Evolutionary conservation across 2,329 filamentous ascomycete genomes (phyloP).

Genomic region (Fusarium humuli): DNA sequence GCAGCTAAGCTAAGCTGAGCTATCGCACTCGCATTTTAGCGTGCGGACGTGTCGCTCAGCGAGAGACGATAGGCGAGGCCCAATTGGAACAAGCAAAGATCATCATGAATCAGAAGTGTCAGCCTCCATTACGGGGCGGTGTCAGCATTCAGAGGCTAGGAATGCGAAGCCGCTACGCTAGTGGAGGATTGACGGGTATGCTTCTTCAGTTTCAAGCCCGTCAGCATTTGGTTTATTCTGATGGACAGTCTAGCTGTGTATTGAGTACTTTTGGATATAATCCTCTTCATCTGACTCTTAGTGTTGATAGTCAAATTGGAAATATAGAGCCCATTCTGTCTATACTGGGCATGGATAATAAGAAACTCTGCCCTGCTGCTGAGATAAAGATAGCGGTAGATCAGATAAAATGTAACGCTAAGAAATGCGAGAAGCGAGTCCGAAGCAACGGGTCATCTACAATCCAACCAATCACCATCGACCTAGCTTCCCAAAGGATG

Average conservation of each 20-base stretch:
- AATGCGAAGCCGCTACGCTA: constrained; percentile 1
- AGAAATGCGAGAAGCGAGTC: constrained; percentile 28
- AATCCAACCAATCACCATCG: constrained; percentile 10
- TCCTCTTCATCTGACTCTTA: not conserved
- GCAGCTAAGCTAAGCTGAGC: constrained; percentile 5
- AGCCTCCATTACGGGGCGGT: constrained; percentile 33
- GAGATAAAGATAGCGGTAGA: constrained; percentile 5
- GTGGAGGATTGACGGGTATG: not conserved
- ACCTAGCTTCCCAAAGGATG: not conserved
- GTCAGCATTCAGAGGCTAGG: constrained; percentile 17
- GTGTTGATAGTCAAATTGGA: not conserved
- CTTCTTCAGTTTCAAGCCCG: not conserved
- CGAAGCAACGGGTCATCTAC: constrained; percentile 2
- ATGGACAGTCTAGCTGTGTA: not conserved
- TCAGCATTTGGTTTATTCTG: not conserved
- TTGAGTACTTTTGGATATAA: not conserved
- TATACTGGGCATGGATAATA: not conserved
- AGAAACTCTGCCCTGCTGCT: not conserved
- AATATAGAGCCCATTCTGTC: not conserved
- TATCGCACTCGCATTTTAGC: constrained; percentile 24
- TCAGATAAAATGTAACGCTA: constrained; percentile 1
- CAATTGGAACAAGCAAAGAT: constrained; percentile 2
- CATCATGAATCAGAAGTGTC: not conserved
- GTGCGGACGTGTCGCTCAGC: not conserved
- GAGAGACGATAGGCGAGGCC: constrained; percentile 4